Base-by-base conservation (phyloP, 305 asterid genomes). In the Solanum hybrid region DNA sequence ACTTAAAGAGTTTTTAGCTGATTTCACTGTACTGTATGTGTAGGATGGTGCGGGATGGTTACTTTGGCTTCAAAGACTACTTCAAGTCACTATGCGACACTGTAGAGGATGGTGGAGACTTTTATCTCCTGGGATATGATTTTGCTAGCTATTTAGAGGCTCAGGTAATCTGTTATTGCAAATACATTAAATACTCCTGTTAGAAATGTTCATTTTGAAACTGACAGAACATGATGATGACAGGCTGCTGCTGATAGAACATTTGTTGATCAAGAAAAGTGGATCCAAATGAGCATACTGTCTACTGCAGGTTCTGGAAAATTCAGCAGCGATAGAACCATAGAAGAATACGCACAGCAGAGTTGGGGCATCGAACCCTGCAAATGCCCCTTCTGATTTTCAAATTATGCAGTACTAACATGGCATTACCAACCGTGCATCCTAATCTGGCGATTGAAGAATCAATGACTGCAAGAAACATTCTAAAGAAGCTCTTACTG, bases 1-100 rank as follows among this genome's bases (percentile, higher is more conserved):
- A 41, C 27, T 29, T 83, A 4, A 9, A 37, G 32, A 39, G 73
- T 29, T 83, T 82, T 41, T 41, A 57, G 36, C 15, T 80, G 39
- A 41, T 34, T 87, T 29, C 29, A 76, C 20, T 83, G 37, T 61
- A 57, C 82, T 77, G 4, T 73, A 45, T 83, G 37, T 90, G 83
- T 87, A 92, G 94, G 92, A 92, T 92, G 94, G 91, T 92, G 70
- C 93, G 91, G 38, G 91, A 92, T 83, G 94, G 93, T 90, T 85
- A 91, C 89, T 92, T 92, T 91, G 94, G 93, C 75, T 90, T 90
- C 93, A 77, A 92, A 84, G 94, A 92, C 70, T 90, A 91, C 76
- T 92, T 92, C 86, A 87, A 91, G 89, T 83, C 92, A 38, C 86
- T 92, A 91, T 92, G 92, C 4, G 90, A 92, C 87, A 85, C 91